Base-by-base conservation (phyloP, 75 land plant species). In the Larix kaempferi region DNA sequence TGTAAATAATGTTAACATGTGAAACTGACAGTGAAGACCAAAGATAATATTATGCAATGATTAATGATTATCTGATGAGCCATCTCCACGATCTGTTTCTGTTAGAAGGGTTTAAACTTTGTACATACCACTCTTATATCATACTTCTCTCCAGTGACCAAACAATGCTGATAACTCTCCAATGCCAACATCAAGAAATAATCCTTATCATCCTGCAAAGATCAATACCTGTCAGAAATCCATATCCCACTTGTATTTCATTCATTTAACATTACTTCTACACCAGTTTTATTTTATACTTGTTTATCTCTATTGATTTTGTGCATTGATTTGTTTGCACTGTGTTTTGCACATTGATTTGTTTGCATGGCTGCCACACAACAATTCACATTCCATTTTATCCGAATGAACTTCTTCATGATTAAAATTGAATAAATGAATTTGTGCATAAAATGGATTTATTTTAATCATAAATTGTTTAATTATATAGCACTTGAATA, bases 81-180 rank as follows among this genome's bases (percentile, higher is more conserved):
- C 13, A 8, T 19, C 37, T n/a, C 21, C 49, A 69, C 37, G 4
- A 21, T 69, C 13, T 21, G 37, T 35, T 69, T 37, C n/a, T 7
- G 23, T 69, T n/a, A 69, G 33, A 23, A 41, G 2, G 0, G 3
- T 41, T 29, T 41, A 17, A 69, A 39, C 39, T 69, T 39, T 11
- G n/a, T n/a, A 41, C 52, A 56, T 90, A 98, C 99, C 98, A 93
- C 98, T 84, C 88, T 83, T 12, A 98, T 76, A 74, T 98, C 96
- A 86, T 98, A 98, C 78, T 95, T 98, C 57, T 93, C 92, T 73
- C 96, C 94, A 29, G 86, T 78, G 17, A 90, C 78, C 79, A 98
- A 84, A 74, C 95, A 98, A 26, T 77, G 85, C 22, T 88, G 85
- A 78, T 98, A 98, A 74, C 91, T 91, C 66, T 93, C 89, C 86